Evolutionary conservation across 805 yeast species (phyloP).

Genomic region (Pichia exigua): DNA sequence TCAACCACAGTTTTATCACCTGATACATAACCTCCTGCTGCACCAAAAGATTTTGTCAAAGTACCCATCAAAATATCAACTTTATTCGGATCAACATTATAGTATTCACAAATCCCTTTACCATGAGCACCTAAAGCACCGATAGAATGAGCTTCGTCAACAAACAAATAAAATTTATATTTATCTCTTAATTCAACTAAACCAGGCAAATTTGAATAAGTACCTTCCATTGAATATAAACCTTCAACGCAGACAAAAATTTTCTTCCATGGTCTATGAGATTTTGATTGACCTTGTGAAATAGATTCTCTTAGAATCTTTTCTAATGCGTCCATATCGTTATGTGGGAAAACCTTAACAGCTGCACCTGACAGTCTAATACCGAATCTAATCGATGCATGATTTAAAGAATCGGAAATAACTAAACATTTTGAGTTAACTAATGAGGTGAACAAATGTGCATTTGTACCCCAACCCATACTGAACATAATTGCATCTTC

Average conservation of each 20-base stretch:
- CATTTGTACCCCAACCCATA: slow-evolving; percentile 96
- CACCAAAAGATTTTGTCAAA: slow-evolving; percentile 94
- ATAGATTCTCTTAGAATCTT: slow-evolving; percentile 72
- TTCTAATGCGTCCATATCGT: slow-evolving; percentile 78
- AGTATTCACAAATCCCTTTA: slow-evolving; percentile 92
- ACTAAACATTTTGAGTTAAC: slow-evolving; percentile 85
- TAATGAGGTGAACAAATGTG: slow-evolving; percentile 72
- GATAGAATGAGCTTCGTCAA: slow-evolving; percentile 97
- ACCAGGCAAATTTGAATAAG: slow-evolving; percentile 72
- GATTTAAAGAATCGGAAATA: slow-evolving; percentile 90
- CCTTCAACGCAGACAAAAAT: slow-evolving; percentile 86
- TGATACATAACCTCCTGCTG: slow-evolving; percentile 97
- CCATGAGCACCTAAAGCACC: slow-evolving; percentile 98
- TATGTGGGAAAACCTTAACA: slow-evolving; percentile 86
- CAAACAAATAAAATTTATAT: slow-evolving; percentile 82
- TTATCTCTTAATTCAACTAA: slow-evolving; percentile 67
- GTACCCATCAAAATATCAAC: slow-evolving; percentile 96
- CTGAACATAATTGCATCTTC: slow-evolving; percentile 81
- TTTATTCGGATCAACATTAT: slow-evolving; percentile 64
- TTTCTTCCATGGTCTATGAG: slow-evolving; percentile 95
- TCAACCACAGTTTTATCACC: slow-evolving; percentile 64
- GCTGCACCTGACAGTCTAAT: slow-evolving; percentile 88
- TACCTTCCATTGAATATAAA: slow-evolving; percentile 88
- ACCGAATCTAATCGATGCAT: slow-evolving; percentile 93
- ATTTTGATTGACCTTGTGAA: slow-evolving; percentile 89